Percentiles rank a stretch among this genome's conserved stretches.
phyloP scores from a whole-genome alignment of 805 yeast species.

The Hyphopichia homilentoma region DNA sequence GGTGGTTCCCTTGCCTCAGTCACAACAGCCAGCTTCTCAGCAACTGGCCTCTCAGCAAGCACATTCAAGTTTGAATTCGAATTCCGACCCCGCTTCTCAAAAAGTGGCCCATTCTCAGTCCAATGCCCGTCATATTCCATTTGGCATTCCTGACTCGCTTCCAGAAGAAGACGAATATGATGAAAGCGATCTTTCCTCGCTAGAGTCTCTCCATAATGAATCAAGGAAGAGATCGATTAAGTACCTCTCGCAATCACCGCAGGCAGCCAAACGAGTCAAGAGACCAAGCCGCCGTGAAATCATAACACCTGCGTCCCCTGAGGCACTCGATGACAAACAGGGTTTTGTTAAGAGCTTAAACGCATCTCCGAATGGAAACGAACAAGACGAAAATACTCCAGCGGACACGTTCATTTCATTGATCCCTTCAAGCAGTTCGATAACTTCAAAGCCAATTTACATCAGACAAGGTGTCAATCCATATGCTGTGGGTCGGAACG shows the following conservation, averaged over 20 bases:
- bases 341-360: background rate
- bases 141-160: constrained; percentile 1
- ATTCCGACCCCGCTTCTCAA: background rate
- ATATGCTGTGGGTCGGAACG: constrained; percentile 71
- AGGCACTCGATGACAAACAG: background rate
- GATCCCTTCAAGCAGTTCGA: constrained; percentile 48
- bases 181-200: background rate
- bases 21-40: constrained; percentile 21
- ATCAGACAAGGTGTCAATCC: constrained; percentile 67
- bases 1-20: constrained; percentile 41
- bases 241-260: background rate
- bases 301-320: background rate
- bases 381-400: constrained; percentile 27
- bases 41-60: constrained; percentile 9
- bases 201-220: background rate
- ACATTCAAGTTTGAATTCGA: background rate
- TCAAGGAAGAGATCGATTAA: background rate
- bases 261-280: background rate
- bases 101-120: background rate
- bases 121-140: background rate
- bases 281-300: background rate
- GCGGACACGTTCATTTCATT: constrained; percentile 63
- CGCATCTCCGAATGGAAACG: background rate
- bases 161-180: background rate
- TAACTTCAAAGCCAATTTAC: constrained; percentile 44